Percentiles rank a stretch among this genome's conserved stretches.
These are phyloP conservation scores for Vinca minor DNA, from an alignment of 257 asterid species.

Conservation along the genomic window DNA sequence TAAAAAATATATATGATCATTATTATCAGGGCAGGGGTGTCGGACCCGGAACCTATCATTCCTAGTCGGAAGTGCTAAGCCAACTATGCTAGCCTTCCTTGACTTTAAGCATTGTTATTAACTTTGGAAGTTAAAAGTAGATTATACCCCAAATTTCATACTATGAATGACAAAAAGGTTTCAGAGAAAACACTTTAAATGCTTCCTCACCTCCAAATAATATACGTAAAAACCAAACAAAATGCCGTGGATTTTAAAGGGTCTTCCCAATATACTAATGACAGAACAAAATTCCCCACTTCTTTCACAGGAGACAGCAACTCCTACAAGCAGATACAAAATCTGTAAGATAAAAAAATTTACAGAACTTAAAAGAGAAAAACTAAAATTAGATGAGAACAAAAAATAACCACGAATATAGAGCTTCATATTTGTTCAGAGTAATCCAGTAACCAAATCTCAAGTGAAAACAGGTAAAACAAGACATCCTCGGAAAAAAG, in stretches of 20 bases:
- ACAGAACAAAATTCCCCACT: slow-evolving; percentile 51
- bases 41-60: too few relatives aligned
- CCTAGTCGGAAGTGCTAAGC: too few relatives aligned
- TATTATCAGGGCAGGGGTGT: too few relatives aligned
- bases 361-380: background rate
- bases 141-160: background rate
- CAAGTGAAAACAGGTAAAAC: too few relatives aligned
- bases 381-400: too few relatives aligned
- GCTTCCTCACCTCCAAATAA: slow-evolving; percentile 67
- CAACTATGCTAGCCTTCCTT: too few relatives aligned
- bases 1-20: too few relatives aligned
- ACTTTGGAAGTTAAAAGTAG: background rate
- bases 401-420: too few relatives aligned
- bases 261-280: slow-evolving; percentile 68
- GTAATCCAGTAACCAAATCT: too few relatives aligned
- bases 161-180: background rate
- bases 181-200: background rate
- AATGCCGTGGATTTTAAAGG: slow-evolving; percentile 53
- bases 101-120: background rate
- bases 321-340: slow-evolving; percentile 51
- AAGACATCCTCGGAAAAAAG: too few relatives aligned
- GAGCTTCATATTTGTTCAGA: too few relatives aligned
- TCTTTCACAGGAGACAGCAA: slow-evolving; percentile 70
- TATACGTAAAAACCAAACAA: slow-evolving; percentile 48
- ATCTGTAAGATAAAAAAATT: background rate